Evolutionary conservation across 495 filamentous ascomycete genomes (phyloP).

Genomic region (Hyaloscypha hepaticicola): DNA sequence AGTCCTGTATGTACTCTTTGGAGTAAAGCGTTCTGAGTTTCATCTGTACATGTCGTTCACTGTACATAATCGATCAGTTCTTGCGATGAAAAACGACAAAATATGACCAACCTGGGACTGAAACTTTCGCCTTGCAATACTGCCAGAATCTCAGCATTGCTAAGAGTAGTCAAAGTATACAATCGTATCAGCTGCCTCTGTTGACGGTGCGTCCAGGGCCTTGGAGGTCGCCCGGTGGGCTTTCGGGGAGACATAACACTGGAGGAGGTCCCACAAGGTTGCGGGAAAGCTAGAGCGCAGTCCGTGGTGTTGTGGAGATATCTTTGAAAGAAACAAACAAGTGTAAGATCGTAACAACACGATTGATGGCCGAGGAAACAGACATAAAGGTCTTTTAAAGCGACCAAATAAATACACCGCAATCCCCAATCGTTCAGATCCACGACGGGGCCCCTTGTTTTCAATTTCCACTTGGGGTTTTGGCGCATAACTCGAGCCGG

Average conservation of each 20-base stretch:
- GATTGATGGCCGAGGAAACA: no score
- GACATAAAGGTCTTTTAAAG: no score
- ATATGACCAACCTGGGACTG: constrained; percentile 4
- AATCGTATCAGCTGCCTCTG: background rate
- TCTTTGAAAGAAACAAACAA: no score
- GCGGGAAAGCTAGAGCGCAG: no score
- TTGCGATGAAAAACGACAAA: background rate
- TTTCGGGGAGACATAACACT: background rate
- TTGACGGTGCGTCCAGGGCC: constrained; percentile 4
- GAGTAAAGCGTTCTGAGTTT: constrained; percentile 6
- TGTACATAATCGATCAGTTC: constrained; percentile 1
- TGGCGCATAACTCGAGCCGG: no score
- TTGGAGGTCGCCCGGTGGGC: background rate
- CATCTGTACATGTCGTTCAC: constrained; percentile 8
- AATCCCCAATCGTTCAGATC: no score
- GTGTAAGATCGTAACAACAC: no score
- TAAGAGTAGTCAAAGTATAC: constrained; percentile 10
- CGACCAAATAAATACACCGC: no score
- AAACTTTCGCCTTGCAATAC: background rate
- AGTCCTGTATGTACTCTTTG: background rate
- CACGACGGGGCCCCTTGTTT: no score
- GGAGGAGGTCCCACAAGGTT: background rate
- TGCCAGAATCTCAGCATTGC: constrained; percentile 2
- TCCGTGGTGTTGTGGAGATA: no score
- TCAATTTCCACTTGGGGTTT: no score